Conservation (phyloP, 108 stramenopile genomes). For the Discostella stelligeroides region DNA sequence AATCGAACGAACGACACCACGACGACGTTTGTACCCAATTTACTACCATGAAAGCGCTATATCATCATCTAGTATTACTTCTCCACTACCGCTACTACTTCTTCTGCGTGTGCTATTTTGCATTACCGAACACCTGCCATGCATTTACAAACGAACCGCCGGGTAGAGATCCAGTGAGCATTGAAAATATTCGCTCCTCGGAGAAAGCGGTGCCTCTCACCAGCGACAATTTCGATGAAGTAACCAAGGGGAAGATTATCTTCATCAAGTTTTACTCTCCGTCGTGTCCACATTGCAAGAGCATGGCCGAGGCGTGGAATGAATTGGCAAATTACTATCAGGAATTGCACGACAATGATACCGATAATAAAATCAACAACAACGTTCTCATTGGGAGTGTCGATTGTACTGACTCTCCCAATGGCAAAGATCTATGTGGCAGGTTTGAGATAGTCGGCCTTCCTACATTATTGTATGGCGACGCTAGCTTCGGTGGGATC, state of each 20-base stretch:
- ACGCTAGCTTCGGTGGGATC: constrained; percentile 47
- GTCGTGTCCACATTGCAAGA: constrained; percentile 51
- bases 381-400: constrained; percentile 44
- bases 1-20: no score
- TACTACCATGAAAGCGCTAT: no score
- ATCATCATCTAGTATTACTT: no score
- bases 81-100: constrained; percentile 1
- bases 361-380: not conserved
- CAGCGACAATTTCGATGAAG: constrained; percentile 46
- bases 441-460: constrained; percentile 51
- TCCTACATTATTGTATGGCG: constrained; percentile 66
- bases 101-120: constrained; percentile 2
- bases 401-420: constrained; percentile 46
- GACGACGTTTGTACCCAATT: no score
- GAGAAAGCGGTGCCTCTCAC: constrained; percentile 34
- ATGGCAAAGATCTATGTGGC: constrained; percentile 40
- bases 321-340: constrained; percentile 43
- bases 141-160: constrained; percentile 41
- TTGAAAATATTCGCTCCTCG: constrained; percentile 32
- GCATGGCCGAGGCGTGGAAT: constrained; percentile 44
- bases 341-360: not conserved
- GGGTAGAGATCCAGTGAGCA: constrained; percentile 47
- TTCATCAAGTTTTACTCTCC: constrained; percentile 51
- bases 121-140: not conserved
- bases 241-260: constrained; percentile 40